phyloP scores from a whole-genome alignment of 2,329 filamentous ascomycete genomes.

The Scopulariopsis brevicaulis region DNA sequence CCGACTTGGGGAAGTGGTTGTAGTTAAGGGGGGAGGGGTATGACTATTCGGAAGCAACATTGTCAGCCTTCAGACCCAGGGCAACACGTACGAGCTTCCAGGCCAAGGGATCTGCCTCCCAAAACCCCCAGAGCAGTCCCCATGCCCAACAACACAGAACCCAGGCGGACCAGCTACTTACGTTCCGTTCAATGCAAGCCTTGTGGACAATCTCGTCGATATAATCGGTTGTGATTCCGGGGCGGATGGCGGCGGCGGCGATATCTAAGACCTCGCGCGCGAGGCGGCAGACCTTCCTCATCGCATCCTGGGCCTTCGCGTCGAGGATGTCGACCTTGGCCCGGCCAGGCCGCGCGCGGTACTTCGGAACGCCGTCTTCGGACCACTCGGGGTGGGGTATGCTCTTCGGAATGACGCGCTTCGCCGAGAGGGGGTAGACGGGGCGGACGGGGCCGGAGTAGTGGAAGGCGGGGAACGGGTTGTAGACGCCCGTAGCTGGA shows the following conservation, averaged over 20 bases:
- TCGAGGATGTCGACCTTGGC: constrained; percentile 79
- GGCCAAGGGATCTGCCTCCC: background rate
- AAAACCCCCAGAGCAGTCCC: background rate
- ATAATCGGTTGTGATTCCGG: constrained; percentile 92
- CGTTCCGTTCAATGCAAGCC: constrained; percentile 83
- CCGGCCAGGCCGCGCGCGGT: constrained; percentile 47
- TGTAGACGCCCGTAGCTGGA: constrained; percentile 80
- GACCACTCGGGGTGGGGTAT: constrained; percentile 85
- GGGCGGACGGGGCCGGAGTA: constrained; percentile 77
- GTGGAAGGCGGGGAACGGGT: constrained; percentile 81
- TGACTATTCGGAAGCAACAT: constrained; percentile 40
- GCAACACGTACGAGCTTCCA: background rate
- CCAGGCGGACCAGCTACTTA: constrained; percentile 30
- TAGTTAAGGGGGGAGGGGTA: constrained; percentile 96
- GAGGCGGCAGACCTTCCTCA: constrained; percentile 84
- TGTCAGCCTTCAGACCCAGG: background rate
- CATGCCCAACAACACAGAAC: background rate
- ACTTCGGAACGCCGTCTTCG: constrained; percentile 63
- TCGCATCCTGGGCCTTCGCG: constrained; percentile 69
- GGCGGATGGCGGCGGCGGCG: constrained; percentile 69
- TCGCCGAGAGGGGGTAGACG: constrained; percentile 71
- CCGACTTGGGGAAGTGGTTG: constrained; percentile 92
- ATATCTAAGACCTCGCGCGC: constrained; percentile 89
- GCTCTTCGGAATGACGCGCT: constrained; percentile 61
- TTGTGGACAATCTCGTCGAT: constrained; percentile 94